These are phyloP conservation scores for Ceratorhiza oryzae-sativae DNA, from an alignment of 1,284 basidiomycete genomes.

Conservation along the genomic window DNA sequence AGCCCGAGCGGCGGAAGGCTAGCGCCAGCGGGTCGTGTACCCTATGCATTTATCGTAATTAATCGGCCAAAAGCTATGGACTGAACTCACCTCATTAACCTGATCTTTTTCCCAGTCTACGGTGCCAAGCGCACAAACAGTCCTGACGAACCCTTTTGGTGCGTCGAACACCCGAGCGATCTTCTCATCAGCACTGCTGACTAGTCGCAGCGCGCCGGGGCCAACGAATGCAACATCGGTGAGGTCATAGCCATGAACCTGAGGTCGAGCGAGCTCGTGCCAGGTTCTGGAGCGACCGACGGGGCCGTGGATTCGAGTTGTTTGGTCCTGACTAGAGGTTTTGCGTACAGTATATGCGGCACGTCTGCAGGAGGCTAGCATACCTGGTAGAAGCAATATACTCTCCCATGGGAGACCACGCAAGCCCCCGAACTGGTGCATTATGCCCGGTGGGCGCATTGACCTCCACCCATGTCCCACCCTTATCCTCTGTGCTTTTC, in stretches of 20 bases:
- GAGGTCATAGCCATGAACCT: conserved; percentile 94
- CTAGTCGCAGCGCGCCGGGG: conserved; percentile 68
- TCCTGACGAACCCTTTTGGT: conserved; percentile 75
- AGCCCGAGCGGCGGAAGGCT: conserved; percentile 79
- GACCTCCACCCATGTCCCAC: conserved; percentile 68
- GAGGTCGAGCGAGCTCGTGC: conserved; percentile 90
- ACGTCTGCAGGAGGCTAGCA: conserved; percentile 43
- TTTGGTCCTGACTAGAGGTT: conserved; percentile 77
- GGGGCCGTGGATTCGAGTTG: conserved; percentile 83
- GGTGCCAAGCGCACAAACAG: conserved; percentile 56
- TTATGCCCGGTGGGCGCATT: conserved; percentile 84
- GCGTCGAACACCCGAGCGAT: conserved; percentile 91
- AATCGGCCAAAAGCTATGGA: neutral
- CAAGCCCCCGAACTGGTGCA: conserved; percentile 75
- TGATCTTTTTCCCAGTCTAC: conserved; percentile 15
- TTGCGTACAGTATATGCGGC: neutral
- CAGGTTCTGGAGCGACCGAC: conserved; percentile 56
- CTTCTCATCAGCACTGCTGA: conserved; percentile 92
- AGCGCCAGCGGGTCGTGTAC: conserved; percentile 63
- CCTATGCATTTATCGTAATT: conserved; percentile 44
- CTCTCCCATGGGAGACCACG: conserved; percentile 84
- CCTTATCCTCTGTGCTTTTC: conserved; percentile 54
- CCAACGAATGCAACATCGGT: conserved; percentile 80
- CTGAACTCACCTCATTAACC: conserved; percentile 23
- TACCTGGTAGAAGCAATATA: conserved; percentile 86